phyloP scores from a whole-genome alignment of 169 alveolate genomes.

The Plasmodium cynomolgi region DNA sequence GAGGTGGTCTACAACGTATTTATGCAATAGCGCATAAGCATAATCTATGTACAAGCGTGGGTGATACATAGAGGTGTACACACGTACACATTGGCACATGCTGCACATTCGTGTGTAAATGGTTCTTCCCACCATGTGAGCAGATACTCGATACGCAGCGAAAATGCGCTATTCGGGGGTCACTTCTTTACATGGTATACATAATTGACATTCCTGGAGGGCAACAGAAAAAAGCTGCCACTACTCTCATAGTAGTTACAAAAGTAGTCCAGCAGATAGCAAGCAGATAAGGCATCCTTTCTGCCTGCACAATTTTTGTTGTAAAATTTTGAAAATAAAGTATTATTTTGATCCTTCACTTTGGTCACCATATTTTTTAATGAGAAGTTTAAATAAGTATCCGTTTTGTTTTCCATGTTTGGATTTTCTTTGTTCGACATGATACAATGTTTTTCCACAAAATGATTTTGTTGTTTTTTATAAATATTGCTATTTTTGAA shows the following conservation, averaged over 20 bases:
- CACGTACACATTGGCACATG: not conserved
- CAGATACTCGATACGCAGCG: not conserved
- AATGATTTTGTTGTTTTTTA: constrained; percentile 4
- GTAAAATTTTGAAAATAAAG: constrained; percentile 64
- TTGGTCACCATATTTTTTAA: constrained; percentile 66
- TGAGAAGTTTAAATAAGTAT: constrained; percentile 19
- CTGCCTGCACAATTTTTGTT: constrained; percentile 43
- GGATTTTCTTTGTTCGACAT: not conserved
- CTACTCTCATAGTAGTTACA: constrained; percentile 31
- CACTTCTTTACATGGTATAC: constrained; percentile 40
- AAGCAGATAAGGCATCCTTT: constrained; percentile 52
- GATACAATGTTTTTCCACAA: constrained; percentile 38
- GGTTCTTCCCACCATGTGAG: not conserved
- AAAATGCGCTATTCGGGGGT: not conserved
- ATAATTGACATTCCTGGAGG: constrained; percentile 53
- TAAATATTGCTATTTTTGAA: constrained; percentile 27
- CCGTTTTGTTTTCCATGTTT: not conserved
- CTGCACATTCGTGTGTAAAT: not conserved
- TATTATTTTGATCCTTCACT: constrained; percentile 65
- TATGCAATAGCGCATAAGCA: not conserved
- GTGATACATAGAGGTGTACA: not conserved
- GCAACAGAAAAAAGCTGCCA: constrained; percentile 19
- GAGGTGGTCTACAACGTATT: not conserved
- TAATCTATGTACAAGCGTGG: not conserved
- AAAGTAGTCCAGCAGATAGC: constrained; percentile 37